Evolutionary conservation across 1,284 basidiomycete species (phyloP), one percentile per base, ranked within the genome.

Genomic region (Coniferiporia sulphurascens): DNA sequence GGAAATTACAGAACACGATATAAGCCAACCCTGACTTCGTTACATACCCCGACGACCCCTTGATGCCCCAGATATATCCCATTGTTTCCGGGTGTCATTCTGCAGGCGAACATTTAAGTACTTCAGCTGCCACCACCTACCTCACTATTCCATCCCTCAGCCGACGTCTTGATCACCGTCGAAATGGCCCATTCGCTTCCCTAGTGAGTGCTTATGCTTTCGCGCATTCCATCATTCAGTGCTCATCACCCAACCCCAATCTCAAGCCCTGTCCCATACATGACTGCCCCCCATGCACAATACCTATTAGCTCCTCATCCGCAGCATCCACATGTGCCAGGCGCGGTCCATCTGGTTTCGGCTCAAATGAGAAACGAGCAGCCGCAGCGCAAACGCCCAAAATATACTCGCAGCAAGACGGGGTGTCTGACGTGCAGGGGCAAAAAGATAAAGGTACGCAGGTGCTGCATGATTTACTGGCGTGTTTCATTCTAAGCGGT

Each of bases 371-470:
- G 81, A 60, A 74, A 70, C 53, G 84, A 85, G 59, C 69, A 74
- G 21, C 69, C 78, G 19, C 81, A 84, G 66, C 81, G 89, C 62
- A 91, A 90, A 71, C 86, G 89, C 51, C 89, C 89, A 54, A 92
- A 92, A 75, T 92, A 91, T 67, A 91, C 89, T 63, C 82, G 89
- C 65, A 90, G 87, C 74, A 92, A 92, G 74, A 90, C 89, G 0
- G 89, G 89, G 19, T 92, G 89, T 68, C 72, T 92, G 68, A 92
- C 89, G 34, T 92, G 89, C 77, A 82, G 89, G 67, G 81, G 83
- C 64, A 92, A 92, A 78, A 92, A 92, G 80, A 89, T 92, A 67
- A 92, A 92, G 82, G 89, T 90, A 63, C 57, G 79, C 62, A 32
- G 36, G 4, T 41, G 69, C 52, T 51, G n/a, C 49, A 44, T 48